phyloP scores from a whole-genome alignment of 805 yeast genomes.

The Naumovozyma castellii region DNA sequence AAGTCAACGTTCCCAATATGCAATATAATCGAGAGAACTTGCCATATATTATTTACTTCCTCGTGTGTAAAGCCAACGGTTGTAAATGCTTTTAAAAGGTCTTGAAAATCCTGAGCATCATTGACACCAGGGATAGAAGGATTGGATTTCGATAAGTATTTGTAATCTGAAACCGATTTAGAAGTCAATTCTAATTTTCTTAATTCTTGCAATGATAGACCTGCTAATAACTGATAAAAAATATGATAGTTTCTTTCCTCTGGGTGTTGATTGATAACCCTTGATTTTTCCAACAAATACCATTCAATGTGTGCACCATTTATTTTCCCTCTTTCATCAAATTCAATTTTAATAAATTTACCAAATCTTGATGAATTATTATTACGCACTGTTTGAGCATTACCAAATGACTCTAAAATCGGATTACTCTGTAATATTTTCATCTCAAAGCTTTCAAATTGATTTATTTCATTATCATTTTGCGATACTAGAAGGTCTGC shows the following conservation, averaged over 20 bases:
- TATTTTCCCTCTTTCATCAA: slow-evolving; percentile 52
- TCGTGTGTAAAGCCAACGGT: slow-evolving; percentile 57
- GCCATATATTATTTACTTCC: slow-evolving; percentile 52
- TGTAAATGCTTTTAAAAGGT: slow-evolving; percentile 56
- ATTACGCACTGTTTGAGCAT: slow-evolving; percentile 89
- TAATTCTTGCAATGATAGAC: slow-evolving; percentile 41
- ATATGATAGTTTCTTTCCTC: slow-evolving; percentile 88
- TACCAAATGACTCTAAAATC: slow-evolving; percentile 90
- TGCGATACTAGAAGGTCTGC: slow-evolving; percentile 2
- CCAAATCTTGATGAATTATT: slow-evolving; percentile 96
- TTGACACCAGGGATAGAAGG: slow-evolving; percentile 63
- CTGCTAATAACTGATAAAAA: slow-evolving; percentile 77
- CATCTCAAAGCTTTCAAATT: slow-evolving; percentile 51
- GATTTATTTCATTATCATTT: slow-evolving; percentile 6
- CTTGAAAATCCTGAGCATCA: slow-evolving; percentile 59
- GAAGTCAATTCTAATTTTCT: slow-evolving; percentile 36
- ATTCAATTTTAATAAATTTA: slow-evolving; percentile 82
- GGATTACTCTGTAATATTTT: slow-evolving; percentile 92
- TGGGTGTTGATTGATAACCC: slow-evolving; percentile 69
- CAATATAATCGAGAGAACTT: slow-evolving; percentile 62
- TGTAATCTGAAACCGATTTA: slow-evolving; percentile 15
- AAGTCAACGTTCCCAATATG: slow-evolving; percentile 82
- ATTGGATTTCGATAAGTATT: slow-evolving; percentile 49
- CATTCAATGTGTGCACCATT: slow-evolving; percentile 90
- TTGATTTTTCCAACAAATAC: slow-evolving; percentile 86